Evolutionary conservation across 1,139 yeast genomes (phyloP).

Genomic region (Wickerhamomyces sp.): DNA sequence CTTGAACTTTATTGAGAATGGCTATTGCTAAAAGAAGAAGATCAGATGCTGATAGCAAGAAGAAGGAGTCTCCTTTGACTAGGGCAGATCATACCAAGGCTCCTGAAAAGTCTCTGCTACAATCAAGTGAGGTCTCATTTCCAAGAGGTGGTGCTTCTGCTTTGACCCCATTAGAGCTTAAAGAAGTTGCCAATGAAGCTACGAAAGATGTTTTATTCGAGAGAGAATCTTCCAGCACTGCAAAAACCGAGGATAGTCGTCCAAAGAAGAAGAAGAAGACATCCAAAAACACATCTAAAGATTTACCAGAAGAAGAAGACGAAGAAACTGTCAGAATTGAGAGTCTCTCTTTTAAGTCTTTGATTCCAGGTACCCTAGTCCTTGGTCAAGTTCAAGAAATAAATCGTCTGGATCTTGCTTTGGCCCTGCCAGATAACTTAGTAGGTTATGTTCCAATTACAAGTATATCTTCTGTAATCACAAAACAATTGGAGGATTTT

Average conservation of each 20-base stretch:
- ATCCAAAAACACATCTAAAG: conserved; percentile 22
- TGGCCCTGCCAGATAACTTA: conserved; percentile 79
- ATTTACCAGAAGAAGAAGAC: conserved; percentile 25
- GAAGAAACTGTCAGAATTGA: conserved; percentile 39
- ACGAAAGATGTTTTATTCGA: conserved; percentile 79
- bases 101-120: conserved; percentile 29
- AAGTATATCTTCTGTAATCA: conserved; percentile 61
- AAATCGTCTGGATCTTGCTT: conserved; percentile 55
- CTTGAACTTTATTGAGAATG: conserved; percentile 8
- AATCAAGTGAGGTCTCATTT: conserved; percentile 59
- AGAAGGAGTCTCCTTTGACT: conserved; percentile 31
- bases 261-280: conserved; percentile 36
- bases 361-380: conserved; percentile 66
- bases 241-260: conserved; percentile 25
- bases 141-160: conserved; percentile 95
- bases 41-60: conserved; percentile 24
- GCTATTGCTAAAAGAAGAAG: conserved; percentile 30
- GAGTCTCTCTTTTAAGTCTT: conserved; percentile 52
- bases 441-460: conserved; percentile 79
- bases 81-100: conserved; percentile 33
- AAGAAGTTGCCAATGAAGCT: conserved; percentile 91
- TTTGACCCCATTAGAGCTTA: conserved; percentile 83
- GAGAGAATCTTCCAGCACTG: conserved; percentile 25
- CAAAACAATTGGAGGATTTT: conserved; percentile 49
- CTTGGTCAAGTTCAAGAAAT: conserved; percentile 71